Evolutionary conservation across 2,329 filamentous ascomycete genomes (phyloP).

Genomic region (Botrytis squamosa): DNA sequence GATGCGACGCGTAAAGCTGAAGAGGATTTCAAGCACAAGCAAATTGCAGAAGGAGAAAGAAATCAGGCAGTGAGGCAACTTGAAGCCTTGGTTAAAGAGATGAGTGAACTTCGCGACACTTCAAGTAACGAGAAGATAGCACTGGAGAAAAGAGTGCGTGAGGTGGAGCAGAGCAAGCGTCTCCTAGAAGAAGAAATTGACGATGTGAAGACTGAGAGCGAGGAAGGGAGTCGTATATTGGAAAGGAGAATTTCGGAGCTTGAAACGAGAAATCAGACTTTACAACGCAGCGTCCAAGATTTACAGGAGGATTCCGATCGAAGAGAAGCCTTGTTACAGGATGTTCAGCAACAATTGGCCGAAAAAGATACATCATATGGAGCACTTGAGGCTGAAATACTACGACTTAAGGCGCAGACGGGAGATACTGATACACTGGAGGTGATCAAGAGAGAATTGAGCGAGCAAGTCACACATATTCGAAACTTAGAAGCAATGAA

Average conservation of each 20-base stretch:
- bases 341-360: constrained; percentile 47
- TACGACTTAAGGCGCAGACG: constrained; percentile 80
- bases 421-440: constrained; percentile 82
- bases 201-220: constrained; percentile 61
- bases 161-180: constrained; percentile 70
- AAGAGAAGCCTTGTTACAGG: constrained; percentile 37
- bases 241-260: constrained; percentile 61
- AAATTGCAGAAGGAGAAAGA: constrained; percentile 57
- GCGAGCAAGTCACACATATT: constrained; percentile 90
- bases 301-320: constrained; percentile 47
- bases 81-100: constrained; percentile 51
- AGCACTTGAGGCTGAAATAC: constrained; percentile 75
- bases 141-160: constrained; percentile 66
- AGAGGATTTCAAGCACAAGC: constrained; percentile 71
- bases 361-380: constrained; percentile 71
- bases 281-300: constrained; percentile 55
- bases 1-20: constrained; percentile 80
- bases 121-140: constrained; percentile 59
- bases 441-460: constrained; percentile 82
- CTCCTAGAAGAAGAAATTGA: constrained; percentile 77
- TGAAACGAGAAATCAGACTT: constrained; percentile 56
- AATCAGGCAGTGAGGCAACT: constrained; percentile 50
- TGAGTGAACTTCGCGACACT: constrained; percentile 51
- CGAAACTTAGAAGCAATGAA: constrained; percentile 78
- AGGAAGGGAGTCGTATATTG: constrained; percentile 66